Evolutionary conservation across 2,329 filamentous ascomycete species (phyloP), one percentile per base, ranked within the genome.

Genomic region (Intubia oerlemansii): DNA sequence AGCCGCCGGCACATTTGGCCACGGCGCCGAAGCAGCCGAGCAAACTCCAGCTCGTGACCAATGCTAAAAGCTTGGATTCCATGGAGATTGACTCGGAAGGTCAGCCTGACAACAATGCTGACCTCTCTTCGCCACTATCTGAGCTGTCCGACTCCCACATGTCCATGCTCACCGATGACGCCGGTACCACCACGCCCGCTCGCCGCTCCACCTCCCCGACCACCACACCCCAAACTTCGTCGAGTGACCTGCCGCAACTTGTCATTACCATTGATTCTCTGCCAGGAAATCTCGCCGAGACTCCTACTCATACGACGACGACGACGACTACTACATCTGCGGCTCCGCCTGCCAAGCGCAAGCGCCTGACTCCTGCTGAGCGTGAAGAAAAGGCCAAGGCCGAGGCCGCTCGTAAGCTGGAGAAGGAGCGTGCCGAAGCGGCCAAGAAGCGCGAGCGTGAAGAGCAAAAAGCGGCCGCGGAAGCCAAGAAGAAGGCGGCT

Each of bases 321-420:
- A 3, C n/a, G 17, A n/a, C n/a, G n/a, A n/a, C n/a, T n/a, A n/a
- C n/a, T n/a, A n/a, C n/a, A n/a, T n/a, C n/a, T n/a, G n/a, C n/a
- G n/a, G n/a, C n/a, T n/a, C 25, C 27, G 14, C 27, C 23, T 17
- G 39, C 48, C 16, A 64, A 61, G 38, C 64, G 60, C 28, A 59
- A 57, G 37, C 49, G 50, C 7, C 42, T 56, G 12, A 60, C 53
- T 3, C 34, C 46, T 1, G 48, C 45, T 10, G 54, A 58, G 34
- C 55, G 50, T 24, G 38, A 45, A 23, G 44, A 44, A 24, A 45
- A 46, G 32, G 48, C 47, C 15, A 50, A 51, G 19, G 52, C 49
- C 17, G 53, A 54, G 22, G 41, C 43, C 1, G 45, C 43, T 0
- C 41, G 46, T 20, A 49, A 51, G 32, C 45, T 46, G 30, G 47